Evolutionary conservation across 306 rosid genomes (phyloP).

Genomic region (Quercus agrifolia): DNA sequence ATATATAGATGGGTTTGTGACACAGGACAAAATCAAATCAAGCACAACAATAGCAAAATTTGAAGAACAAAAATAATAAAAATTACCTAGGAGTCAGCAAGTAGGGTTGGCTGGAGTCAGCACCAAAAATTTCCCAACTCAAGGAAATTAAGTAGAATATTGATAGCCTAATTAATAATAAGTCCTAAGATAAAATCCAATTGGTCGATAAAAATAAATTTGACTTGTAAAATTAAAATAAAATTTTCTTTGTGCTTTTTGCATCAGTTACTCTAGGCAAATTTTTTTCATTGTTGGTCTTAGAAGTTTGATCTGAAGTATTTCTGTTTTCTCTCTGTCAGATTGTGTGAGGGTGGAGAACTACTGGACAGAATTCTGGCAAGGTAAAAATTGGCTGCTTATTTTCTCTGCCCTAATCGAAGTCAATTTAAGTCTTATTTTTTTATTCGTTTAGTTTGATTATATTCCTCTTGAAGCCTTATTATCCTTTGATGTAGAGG

Average conservation of each 20-base stretch:
- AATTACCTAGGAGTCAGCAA: no score
- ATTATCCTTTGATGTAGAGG: conserved; percentile 54
- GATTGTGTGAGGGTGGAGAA: conserved; percentile 98
- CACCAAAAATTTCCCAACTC: no score
- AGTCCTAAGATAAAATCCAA: no score
- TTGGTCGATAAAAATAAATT: no score
- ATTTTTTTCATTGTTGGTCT: conserved; percentile 7
- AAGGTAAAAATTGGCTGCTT: conserved; percentile 54
- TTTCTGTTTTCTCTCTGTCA: conserved; percentile 31
- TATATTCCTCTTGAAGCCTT: conserved; percentile 16
- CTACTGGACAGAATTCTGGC: conserved; percentile 87
- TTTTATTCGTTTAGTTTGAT: conserved; percentile 23
- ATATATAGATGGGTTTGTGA: neutral
- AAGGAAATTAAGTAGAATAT: no score
- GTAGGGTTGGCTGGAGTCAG: no score
- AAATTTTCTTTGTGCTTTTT: no score
- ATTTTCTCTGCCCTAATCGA: conserved; percentile 15
- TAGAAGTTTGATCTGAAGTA: conserved; percentile 20
- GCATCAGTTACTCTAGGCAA: neutral
- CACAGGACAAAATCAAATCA: no score
- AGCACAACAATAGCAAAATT: no score
- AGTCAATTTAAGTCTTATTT: conserved; percentile 1
- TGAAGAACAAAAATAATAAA: no score
- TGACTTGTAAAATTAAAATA: no score
- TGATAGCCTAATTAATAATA: no score